Percentiles rank a stretch among this genome's conserved stretches.
Evolutionary conservation across 2,329 filamentous ascomycete species (phyloP).

Genomic region (Zymoseptoria passerinii): DNA sequence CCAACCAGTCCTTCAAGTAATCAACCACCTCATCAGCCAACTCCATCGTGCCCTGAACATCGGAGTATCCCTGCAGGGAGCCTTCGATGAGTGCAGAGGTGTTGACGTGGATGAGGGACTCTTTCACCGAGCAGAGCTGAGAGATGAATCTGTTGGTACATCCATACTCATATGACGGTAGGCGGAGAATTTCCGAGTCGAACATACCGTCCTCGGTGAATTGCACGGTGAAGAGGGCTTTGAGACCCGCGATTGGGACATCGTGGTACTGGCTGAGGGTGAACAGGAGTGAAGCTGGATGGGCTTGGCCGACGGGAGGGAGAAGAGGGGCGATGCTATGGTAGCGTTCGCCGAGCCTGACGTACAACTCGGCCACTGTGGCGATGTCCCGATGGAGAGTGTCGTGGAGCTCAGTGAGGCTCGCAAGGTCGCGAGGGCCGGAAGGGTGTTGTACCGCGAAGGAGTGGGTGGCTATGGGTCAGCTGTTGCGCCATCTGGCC

Average conservation of each 20-base stretch:
- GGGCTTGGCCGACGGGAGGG: neutral
- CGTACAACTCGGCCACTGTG: neutral
- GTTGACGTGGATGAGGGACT: neutral
- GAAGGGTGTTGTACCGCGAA: neutral
- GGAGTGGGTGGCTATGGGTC: neutral
- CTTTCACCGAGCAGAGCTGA: neutral
- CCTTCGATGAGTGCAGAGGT: neutral
- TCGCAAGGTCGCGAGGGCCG: neutral
- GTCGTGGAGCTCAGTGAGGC: neutral
- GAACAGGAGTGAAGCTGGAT: neutral
- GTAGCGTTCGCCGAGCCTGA: neutral
- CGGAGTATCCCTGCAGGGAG: neutral
- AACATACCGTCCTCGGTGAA: neutral
- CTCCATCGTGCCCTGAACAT: neutral
- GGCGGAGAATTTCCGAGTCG: neutral
- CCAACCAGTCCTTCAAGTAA: neutral
- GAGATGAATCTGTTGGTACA: neutral
- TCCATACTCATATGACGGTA: neutral
- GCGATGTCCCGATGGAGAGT: neutral
- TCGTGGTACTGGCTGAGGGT: neutral
- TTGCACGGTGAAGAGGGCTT: neutral
- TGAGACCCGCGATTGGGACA: neutral
- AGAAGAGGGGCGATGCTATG: neutral
- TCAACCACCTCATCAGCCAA: neutral
- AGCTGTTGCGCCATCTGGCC: neutral